phyloP scores from a whole-genome alignment of 257 asterid genomes.

The Cruciata laevipes region DNA sequence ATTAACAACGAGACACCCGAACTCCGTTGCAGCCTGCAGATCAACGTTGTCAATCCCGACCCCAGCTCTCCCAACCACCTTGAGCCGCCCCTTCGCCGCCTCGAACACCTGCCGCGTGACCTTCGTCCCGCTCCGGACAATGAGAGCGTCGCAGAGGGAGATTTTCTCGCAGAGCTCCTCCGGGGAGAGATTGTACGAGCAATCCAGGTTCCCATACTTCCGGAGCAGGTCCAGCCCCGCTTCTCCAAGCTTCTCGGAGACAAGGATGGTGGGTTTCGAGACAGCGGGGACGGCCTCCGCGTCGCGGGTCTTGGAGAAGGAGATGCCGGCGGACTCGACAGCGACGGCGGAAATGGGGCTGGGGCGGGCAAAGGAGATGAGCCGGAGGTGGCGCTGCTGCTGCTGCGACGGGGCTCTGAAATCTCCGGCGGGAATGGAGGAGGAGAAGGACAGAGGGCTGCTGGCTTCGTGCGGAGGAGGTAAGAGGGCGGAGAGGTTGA shows the following conservation, averaged over 20 bases:
- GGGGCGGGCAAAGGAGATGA: background rate
- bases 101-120: constrained; percentile 87
- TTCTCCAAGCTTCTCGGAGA: constrained; percentile 92
- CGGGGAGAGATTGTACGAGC: constrained; percentile 54
- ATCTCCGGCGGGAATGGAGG: constrained; percentile 2
- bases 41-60: constrained; percentile 95
- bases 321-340: constrained; percentile 23
- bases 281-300: constrained; percentile 23
- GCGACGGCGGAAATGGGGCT: constrained; percentile 6
- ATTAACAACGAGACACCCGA: constrained; percentile 84
- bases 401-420: background rate
- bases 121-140: constrained; percentile 88
- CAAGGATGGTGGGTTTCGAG: constrained; percentile 64
- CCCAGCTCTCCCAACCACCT: constrained; percentile 91
- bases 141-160: constrained; percentile 61
- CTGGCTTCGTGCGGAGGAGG: background rate
- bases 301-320: constrained; percentile 27
- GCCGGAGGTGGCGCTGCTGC: background rate
- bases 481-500: background rate
- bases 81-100: constrained; percentile 70
- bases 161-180: constrained; percentile 69
- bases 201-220: constrained; percentile 48
- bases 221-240: constrained; percentile 67
- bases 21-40: constrained; percentile 93
- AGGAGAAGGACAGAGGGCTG: constrained; percentile 2